phyloP scores from a whole-genome alignment of 2,329 filamentous ascomycete species.

The Teratosphaeria nubilosa region DNA sequence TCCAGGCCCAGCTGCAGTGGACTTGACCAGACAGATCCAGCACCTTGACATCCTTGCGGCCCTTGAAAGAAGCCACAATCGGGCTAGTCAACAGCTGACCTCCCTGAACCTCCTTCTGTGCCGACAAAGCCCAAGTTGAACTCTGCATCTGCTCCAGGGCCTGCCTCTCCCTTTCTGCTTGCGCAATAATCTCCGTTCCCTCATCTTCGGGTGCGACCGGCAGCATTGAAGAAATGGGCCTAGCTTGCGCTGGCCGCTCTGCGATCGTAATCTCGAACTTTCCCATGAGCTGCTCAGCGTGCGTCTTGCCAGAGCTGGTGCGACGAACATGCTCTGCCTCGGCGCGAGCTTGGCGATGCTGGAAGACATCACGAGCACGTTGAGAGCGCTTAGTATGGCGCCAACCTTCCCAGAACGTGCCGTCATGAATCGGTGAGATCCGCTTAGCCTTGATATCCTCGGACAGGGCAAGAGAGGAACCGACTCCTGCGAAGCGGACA shows the following conservation, averaged over 20 bases:
- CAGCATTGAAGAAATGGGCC: constrained; percentile 37
- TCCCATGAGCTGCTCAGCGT: constrained; percentile 73
- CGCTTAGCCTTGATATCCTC: constrained; percentile 14
- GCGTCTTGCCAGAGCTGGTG: constrained; percentile 59
- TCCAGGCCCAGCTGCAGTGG: constrained; percentile 92
- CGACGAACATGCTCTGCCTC: constrained; percentile 81
- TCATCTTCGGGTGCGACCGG: constrained; percentile 28
- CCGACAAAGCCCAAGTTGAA: constrained; percentile 53
- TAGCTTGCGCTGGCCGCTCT: constrained; percentile 32
- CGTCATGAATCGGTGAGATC: constrained; percentile 26
- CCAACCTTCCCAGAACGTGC: constrained; percentile 74
- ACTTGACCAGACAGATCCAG: constrained; percentile 80
- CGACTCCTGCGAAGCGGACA: constrained; percentile 50
- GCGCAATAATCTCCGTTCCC: constrained; percentile 22
- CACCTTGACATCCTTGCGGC: constrained; percentile 48
- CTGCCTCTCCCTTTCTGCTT: constrained; percentile 64
- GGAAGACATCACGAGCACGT: constrained; percentile 63
- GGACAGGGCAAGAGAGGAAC: constrained; percentile 2
- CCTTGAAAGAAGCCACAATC: constrained; percentile 30
- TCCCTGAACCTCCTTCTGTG: constrained; percentile 49
- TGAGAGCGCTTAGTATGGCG: constrained; percentile 46
- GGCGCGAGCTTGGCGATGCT: constrained; percentile 74
- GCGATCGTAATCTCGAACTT: constrained; percentile 63
- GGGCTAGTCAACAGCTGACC: constrained; percentile 50
- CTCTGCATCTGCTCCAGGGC: constrained; percentile 60